Evolutionary conservation across 495 filamentous ascomycete species (phyloP), one percentile per base, ranked within the genome.

Genomic region (Diplogelasinospora grovesii): DNA sequence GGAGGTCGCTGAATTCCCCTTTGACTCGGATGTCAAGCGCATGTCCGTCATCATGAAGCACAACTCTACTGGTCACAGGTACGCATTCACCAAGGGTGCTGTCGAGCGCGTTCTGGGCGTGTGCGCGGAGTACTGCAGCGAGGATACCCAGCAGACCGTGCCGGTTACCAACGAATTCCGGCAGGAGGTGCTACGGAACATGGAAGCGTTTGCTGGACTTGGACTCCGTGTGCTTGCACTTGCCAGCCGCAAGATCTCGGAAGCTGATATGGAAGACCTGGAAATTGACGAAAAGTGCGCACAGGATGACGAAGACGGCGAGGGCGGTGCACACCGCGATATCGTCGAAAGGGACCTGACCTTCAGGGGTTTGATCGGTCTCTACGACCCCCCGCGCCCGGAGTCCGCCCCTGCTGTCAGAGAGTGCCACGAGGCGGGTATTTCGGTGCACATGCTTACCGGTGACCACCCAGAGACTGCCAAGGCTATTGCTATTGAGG

Each of bases 391-490:
- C 10, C 81, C 81, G 4, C 78, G 83, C 1, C 69, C 75, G 5
- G 83, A 83, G 48, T 82, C 81, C 3, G 74, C 71, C 13, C 72
- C 68, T 4, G 75, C 84, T 2, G 74, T 89, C n/a, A 60, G 65
- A 8, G 71, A 77, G 48, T 87, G 83, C 58, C 71, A 79, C 29
- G 61, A 68, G 26, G 85, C 85, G 16, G 85, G 85, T 19, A 84
- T 89, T 28, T 69, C 71, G 30, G 82, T 88, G 3, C 82, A 86
- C 57, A 89, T 89, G 84, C 64, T 89, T 5, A 89, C 85, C n/a
- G 84, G 82, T 9, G 85, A 89, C 52, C 83, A 89, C 36, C 76
- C 79, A 0, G 77, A 75, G 21, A 90, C 85, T 4, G 85, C 85
- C 21, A 75, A 75, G 39, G 79, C 82, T 0, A 88, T 90, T 48